Conservation (phyloP, 352 stramenopile genomes). For the Poterioochromonas sp. region DNA sequence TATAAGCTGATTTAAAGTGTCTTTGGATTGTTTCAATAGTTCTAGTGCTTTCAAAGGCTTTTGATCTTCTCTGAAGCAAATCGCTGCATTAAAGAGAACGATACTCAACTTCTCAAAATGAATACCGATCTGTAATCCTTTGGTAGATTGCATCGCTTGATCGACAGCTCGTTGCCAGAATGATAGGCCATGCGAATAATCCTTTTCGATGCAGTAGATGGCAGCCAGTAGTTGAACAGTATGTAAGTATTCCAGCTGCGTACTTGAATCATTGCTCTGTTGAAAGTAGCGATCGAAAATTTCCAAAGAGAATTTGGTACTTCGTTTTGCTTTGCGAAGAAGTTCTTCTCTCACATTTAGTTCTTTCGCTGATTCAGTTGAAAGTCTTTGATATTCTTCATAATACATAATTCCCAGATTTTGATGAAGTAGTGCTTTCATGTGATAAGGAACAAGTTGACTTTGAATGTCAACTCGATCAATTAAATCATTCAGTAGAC, state of each 20-base stretch:
- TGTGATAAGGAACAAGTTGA: background rate
- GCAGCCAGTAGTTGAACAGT: background rate
- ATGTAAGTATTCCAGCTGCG: background rate
- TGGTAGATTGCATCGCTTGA: background rate
- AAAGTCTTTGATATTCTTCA: no score
- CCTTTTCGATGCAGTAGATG: background rate
- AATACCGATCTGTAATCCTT: background rate
- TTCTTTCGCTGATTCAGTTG: no score
- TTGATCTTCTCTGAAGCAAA: background rate
- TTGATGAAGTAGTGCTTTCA: constrained; percentile 4
- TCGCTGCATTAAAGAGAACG: background rate
- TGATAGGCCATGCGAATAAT: background rate
- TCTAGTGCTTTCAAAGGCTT: background rate
- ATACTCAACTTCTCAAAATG: background rate
- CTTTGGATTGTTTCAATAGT: background rate
- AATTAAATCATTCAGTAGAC: background rate
- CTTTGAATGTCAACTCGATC: background rate
- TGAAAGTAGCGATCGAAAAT: background rate
- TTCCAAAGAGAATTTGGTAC: background rate
- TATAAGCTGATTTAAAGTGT: background rate
- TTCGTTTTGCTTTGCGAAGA: no score
- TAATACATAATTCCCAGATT: background rate
- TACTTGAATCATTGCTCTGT: background rate
- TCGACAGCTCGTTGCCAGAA: background rate
- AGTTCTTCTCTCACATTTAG: no score